Base-by-base conservation (phyloP, 768 basidiomycete species). In the Pleurotus platypus region DNA sequence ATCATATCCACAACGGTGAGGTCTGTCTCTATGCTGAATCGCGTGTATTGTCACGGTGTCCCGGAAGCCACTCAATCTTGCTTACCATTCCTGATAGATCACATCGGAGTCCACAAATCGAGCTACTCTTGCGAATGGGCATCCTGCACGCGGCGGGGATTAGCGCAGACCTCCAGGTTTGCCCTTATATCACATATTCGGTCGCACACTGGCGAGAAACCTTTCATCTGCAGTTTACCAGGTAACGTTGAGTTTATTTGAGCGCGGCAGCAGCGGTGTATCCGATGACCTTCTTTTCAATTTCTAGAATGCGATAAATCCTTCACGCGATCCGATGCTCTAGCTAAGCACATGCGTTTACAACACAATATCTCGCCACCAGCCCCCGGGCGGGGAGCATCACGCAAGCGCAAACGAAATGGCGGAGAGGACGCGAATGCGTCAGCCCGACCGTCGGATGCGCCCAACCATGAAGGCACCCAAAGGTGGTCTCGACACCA, bases 201-300 rank as follows among this genome's bases (percentile, higher is more conserved):
- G 30, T 91, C 89, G 9, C 94, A 98, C 68, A 96, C 94, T 0
- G 94, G 94, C 53, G 94, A 98, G 72, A 94, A 94, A 65, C 94
- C 94, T 0, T 97, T 94, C 66, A 85, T 81, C 20, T 98, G 94
- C 67, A 72, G 84, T 9, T 76, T 83, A 57, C 86, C 91, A 66
- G 93, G 94, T 90, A 58, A 35, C 30, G 30, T 35, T 63, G 86
- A 69, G 39, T 38, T 57, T 22, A 40, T 9, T n/a, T 46, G 24
- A 48, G 13, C 37, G 9, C 9, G 30, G 8, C 30, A 35, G 30
- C 30, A 11, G 30, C 30, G 11, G 30, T 35, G 30, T 35, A 35
- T 35, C 30, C 30, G 30, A 35, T 11, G 30, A 35, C 30, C 30
- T 35, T 35, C 5, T 42, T 57, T 20, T 53, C 27, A 35, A 37